These are phyloP conservation scores for Mixia osmundae DNA, from an alignment of 1,284 basidiomycete species.

Conservation along the genomic window DNA sequence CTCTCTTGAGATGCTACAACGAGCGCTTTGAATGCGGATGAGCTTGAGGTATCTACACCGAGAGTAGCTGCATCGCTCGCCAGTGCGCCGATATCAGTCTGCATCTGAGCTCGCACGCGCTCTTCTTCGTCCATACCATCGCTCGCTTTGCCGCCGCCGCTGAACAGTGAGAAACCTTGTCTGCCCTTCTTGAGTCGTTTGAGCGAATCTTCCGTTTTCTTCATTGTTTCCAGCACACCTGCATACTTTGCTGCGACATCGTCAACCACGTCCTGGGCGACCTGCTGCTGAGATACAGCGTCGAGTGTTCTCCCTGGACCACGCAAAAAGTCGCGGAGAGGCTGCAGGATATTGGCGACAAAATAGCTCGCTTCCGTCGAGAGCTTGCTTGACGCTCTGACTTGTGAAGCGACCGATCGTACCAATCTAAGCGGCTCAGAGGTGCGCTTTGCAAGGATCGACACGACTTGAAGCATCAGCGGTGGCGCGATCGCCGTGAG, in stretches of 20 bases:
- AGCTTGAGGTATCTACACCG: no score
- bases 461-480: slow-evolving; percentile 39
- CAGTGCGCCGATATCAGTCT: slow-evolving; percentile 58
- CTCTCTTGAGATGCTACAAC: no score
- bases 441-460: slow-evolving; percentile 48
- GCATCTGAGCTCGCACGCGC: slow-evolving; percentile 54
- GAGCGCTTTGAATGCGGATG: no score
- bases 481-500: slow-evolving; percentile 31
- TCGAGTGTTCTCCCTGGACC: slow-evolving; percentile 32
- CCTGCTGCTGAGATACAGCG: slow-evolving; percentile 33
- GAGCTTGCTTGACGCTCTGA: slow-evolving; percentile 30
- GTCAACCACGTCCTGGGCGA: slow-evolving; percentile 44
- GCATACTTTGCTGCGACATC: slow-evolving; percentile 41
- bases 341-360: slow-evolving; percentile 51
- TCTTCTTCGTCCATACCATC: slow-evolving; percentile 40
- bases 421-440: slow-evolving; percentile 67
- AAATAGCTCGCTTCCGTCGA: slow-evolving; percentile 51
- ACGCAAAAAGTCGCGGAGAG: slow-evolving; percentile 48
- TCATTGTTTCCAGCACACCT: slow-evolving; percentile 46
- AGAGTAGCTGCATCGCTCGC: slow-evolving; percentile 45
- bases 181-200: slow-evolving; percentile 62
- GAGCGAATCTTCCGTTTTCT: slow-evolving; percentile 71
- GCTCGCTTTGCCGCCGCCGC: slow-evolving; percentile 32
- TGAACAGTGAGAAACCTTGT: slow-evolving; percentile 50
- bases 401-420: slow-evolving; percentile 64